phyloP scores from a whole-genome alignment of 768 basidiomycete genomes.

The Leccinum variicolor region DNA sequence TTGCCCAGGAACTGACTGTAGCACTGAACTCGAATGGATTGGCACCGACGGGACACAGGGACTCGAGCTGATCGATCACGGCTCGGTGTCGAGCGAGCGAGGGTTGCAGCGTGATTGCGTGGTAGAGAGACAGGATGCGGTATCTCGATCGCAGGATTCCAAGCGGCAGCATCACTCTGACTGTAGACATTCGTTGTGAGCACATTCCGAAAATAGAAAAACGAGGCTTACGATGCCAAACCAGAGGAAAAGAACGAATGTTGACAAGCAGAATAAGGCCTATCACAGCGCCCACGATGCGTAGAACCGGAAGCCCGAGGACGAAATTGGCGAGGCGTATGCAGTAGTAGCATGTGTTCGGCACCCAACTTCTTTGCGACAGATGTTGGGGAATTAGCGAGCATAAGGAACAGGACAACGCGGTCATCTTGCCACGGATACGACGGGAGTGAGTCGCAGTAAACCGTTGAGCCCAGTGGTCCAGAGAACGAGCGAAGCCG shows the following conservation, averaged over 20 bases:
- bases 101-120: constrained; percentile 7
- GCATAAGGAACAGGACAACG: constrained; percentile 2
- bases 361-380: background rate
- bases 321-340: background rate
- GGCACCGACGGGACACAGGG: constrained; percentile 12
- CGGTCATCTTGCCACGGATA: background rate
- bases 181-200: constrained; percentile 1
- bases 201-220: background rate
- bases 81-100: constrained; percentile 7
- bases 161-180: constrained; percentile 8
- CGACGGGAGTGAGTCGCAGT: background rate
- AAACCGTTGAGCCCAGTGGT: background rate
- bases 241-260: constrained; percentile 8
- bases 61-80: constrained; percentile 11
- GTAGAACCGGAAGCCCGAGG: background rate
- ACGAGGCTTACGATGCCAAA: constrained; percentile 13
- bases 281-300: background rate
- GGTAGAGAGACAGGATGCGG: constrained; percentile 1
- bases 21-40: constrained; percentile 14
- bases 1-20: constrained; percentile 10
- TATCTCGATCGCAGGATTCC: constrained; percentile 13
- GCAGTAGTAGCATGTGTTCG: background rate
- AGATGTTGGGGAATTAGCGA: constrained; percentile 1
- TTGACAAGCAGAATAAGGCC: constrained; percentile 12
- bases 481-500: background rate